Evolutionary conservation across 495 filamentous ascomycete genomes (phyloP), one percentile per base, ranked within the genome.

Genomic region (Lophiostoma macrostomum): DNA sequence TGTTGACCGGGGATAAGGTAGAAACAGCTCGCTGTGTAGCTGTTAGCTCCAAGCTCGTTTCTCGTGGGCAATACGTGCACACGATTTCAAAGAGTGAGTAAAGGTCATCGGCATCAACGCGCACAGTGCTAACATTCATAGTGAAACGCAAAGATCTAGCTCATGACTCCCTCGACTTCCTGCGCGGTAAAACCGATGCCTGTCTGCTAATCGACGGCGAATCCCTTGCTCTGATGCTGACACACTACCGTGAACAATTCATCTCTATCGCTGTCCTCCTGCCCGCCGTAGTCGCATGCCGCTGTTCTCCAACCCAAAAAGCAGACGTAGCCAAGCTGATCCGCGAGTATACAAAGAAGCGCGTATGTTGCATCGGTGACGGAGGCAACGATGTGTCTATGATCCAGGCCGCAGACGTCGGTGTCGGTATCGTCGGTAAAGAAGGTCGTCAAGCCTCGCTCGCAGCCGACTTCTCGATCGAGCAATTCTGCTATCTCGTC

Each of bases 341-440:
- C 70, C 90, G 91, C 44, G 79, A 87, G 32, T 80, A 88, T 72
- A 99, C 94, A 8, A 85, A 85, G 67, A 96, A 96, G 66, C 85
- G 94, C 27, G 85, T 96, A 23, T 94, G 89, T 68, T 96, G 91
- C 64, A 96, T 99, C 60, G 93, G 93, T 35, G 93, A 99, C 60
- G 93, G 93, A 32, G 93, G 93, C 43, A 99, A 99, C 72, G 94
- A 99, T 68, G 94, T 99, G 24, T 90, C 85, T 43, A 99, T 99
- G 94, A 99, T 99, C 60, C 91, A 96, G 72, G 91, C 93, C 5
- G 94, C 94, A 1, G 94, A 97, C 62, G 90, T 99, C 1, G 94
- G 94, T 32, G 90, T 99, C 50, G 94, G 94, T 27, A 97, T 99
- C 54, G 94, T 96, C 8, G 94, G 94, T 36, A 97, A 97, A 71